Evolutionary conservation across 192 early-diverging fungal genomes (phyloP).

Genomic region (Coemansia sp.): DNA sequence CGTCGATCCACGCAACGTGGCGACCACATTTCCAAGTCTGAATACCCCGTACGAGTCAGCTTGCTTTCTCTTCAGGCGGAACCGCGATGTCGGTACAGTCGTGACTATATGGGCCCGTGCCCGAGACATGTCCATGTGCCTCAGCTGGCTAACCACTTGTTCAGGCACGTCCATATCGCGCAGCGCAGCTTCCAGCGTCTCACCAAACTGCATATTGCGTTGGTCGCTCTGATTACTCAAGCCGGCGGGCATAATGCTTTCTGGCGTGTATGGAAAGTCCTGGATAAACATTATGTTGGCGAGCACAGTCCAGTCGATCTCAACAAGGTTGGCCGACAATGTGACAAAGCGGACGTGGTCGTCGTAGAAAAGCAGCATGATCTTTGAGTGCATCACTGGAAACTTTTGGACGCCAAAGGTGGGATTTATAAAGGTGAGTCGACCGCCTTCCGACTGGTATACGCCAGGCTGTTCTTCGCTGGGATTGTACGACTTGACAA

Average conservation of each 20-base stretch:
- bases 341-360: constrained; percentile 60
- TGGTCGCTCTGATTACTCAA: background rate
- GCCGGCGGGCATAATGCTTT: background rate
- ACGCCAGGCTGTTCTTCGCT: constrained; percentile 14
- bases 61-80: constrained; percentile 14
- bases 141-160: constrained; percentile 47
- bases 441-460: constrained; percentile 30
- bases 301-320: constrained; percentile 60
- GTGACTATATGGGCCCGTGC: constrained; percentile 63
- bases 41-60: constrained; percentile 56
- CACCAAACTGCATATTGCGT: constrained; percentile 50
- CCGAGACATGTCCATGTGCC: constrained; percentile 50
- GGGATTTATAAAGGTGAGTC: constrained; percentile 52
- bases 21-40: constrained; percentile 48
- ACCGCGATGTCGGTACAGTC: constrained; percentile 54
- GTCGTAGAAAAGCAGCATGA: constrained; percentile 67
- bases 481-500: constrained; percentile 32
- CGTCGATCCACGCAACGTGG: background rate
- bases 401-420: constrained; percentile 44
- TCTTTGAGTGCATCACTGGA: constrained; percentile 65
- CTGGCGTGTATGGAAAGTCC: constrained; percentile 54
- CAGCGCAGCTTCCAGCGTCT: constrained; percentile 48
- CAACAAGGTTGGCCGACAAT: constrained; percentile 59
- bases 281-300: constrained; percentile 70
- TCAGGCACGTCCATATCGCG: constrained; percentile 57